phyloP scores from a whole-genome alignment of 176 grass and related monocot species.

The Aegilops tauschii region DNA sequence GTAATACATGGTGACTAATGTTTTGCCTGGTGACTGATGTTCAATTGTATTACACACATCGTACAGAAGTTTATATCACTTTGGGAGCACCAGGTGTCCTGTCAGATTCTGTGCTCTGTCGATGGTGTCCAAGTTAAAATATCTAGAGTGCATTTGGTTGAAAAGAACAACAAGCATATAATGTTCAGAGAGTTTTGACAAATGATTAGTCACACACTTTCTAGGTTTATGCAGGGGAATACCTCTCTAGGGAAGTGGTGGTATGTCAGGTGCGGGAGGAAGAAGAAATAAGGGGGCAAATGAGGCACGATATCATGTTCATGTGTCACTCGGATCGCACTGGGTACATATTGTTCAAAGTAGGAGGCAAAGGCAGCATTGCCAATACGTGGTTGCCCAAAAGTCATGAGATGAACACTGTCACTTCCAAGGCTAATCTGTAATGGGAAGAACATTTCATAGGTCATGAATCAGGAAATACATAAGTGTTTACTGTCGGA shows the following conservation, averaged over 20 bases:
- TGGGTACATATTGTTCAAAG: conserved; percentile 54
- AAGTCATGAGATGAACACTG: conserved; percentile 50
- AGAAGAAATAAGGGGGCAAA: conserved; percentile 66
- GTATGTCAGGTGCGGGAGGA: conserved; percentile 41
- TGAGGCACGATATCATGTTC: conserved; percentile 63
- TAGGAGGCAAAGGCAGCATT: conserved; percentile 55
- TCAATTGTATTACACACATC: not conserved
- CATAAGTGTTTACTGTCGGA: not conserved
- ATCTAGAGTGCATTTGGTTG: not conserved
- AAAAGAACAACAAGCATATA: not conserved
- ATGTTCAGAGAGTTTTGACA: not conserved
- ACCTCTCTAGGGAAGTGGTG: conserved; percentile 71
- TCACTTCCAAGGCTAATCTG: conserved; percentile 38
- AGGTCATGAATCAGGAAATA: not conserved
- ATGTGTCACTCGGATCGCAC: conserved; percentile 55
- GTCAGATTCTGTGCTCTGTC: not conserved
- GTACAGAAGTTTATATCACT: not conserved
- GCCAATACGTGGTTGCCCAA: conserved; percentile 68
- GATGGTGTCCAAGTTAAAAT: not conserved
- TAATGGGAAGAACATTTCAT: not conserved
- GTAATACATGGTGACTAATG: not conserved
- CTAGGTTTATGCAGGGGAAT: not conserved
- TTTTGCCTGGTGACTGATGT: not conserved
- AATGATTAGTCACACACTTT: not conserved
- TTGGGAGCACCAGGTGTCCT: not conserved